Evolutionary conservation across 78 protist genomes (phyloP), one percentile per base, ranked within the genome.

Genomic region (Dictyostelium firmibasis): DNA sequence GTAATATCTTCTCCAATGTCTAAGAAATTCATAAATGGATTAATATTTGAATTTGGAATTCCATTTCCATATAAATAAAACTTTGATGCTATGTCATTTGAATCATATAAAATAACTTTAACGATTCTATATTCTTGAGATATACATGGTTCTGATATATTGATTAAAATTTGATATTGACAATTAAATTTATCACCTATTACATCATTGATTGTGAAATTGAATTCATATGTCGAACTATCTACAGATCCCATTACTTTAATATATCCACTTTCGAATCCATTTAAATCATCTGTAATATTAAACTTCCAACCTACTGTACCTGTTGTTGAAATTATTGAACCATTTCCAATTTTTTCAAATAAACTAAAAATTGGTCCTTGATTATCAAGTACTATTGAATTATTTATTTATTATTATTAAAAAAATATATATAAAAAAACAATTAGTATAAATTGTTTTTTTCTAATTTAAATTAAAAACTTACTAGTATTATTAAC

Each of bases 181-280:
- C 69, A 60, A 14, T 47, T 27, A 10, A n/a, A 44, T 25, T 13
- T 79, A 25, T 41, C 43, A 20, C 84, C 69, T 11, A 10, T 44
- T 47, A 8, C 38, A 36, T 38, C 20, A 44, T 79, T 14, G 18
- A 27, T 38, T 1, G 70, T 79, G 3, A 79, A 79, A 27, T 79
- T 79, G 16, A 79, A 44, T 10, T 44, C 4, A 44, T 25, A 79
- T 27, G n/a, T 44, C 18, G 84, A 44, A n/a, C 16, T 11, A 79
- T 79, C 84, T 1, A 79, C 8, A 5, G 69, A 44, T 9, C 84
- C 84, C 11, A 79, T 16, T 20, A 44, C 31, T 36, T 79, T 44
- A 27, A 79, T 44, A 47, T 79, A 79, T 23, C 84, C 84, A 25
- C 25, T 44, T 25, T 79, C 25, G 13, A 79, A 79, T 4, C 84